These are phyloP conservation scores for Globisporangium iwayamae DNA, from an alignment of 352 stramenopile genomes.

Conservation along the genomic window DNA sequence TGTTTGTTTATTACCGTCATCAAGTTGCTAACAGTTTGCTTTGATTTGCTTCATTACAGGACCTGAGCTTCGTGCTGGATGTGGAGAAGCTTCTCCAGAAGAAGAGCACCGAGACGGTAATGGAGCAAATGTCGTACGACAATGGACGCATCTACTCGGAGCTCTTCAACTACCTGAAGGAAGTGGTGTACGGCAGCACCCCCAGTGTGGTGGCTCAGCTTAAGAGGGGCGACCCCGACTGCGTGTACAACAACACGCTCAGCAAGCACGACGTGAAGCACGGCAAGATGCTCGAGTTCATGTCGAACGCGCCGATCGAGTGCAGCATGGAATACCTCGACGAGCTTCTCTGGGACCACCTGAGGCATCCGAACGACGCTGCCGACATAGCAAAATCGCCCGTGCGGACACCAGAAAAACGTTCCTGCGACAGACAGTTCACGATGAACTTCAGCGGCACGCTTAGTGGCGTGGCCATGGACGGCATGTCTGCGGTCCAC, in stretches of 20 bases:
- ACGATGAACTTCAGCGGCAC: constrained; percentile 4
- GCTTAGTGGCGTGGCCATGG: background rate
- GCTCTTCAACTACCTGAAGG: constrained; percentile 4
- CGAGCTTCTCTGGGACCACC: background rate
- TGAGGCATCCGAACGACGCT: background rate
- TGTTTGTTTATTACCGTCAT: background rate
- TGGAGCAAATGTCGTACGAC: background rate
- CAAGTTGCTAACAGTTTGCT: background rate
- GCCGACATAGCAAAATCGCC: background rate
- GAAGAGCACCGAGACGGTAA: background rate
- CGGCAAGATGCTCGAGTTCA: constrained; percentile 9
- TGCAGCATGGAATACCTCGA: background rate
- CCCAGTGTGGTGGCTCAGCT: background rate
- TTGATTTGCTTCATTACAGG: constrained; percentile 4
- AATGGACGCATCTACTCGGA: background rate
- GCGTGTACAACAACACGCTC: constrained; percentile 6
- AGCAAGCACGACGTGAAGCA: constrained; percentile 1
- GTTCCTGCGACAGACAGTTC: background rate
- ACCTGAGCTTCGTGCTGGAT: constrained; percentile 11
- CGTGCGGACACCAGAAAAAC: background rate
- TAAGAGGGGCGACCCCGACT: background rate
- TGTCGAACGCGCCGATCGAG: constrained; percentile 4
- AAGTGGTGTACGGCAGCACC: background rate
- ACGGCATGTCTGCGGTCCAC: background rate
- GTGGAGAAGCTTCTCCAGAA: constrained; percentile 1